phyloP scores from a whole-genome alignment of 192 early-diverging fungal species.

The Entrophospora sp. region DNA sequence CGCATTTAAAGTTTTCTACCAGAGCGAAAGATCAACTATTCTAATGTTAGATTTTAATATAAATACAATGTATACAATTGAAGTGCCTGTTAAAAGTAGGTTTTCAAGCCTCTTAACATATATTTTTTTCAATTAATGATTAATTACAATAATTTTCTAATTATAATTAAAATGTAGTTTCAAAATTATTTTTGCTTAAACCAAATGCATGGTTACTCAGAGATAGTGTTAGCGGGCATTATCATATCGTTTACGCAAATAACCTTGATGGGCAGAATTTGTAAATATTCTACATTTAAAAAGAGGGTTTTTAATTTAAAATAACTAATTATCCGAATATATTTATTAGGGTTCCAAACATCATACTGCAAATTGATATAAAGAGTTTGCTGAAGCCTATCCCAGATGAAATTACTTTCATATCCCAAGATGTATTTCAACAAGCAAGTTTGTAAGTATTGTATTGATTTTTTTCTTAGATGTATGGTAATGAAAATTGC shows the following conservation, averaged over 20 bases:
- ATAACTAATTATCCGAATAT: background rate
- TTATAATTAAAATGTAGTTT: slow-evolving; percentile 13
- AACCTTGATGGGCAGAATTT: background rate
- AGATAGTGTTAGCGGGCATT: slow-evolving; percentile 31
- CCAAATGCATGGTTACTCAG: slow-evolving; percentile 38
- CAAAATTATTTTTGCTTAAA: slow-evolving; percentile 34
- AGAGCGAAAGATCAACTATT: slow-evolving; percentile 36
- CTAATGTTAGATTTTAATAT: slow-evolving; percentile 49
- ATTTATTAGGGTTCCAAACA: background rate
- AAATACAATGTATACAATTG: slow-evolving; percentile 37
- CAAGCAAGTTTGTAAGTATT: background rate
- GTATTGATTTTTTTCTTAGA: background rate
- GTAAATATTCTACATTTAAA: too few species aligned
- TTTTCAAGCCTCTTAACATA: background rate
- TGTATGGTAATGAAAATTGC: background rate
- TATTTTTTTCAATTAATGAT: background rate
- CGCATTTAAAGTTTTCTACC: slow-evolving; percentile 38
- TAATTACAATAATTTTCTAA: background rate
- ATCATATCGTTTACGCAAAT: slow-evolving; percentile 28
- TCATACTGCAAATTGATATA: slow-evolving; percentile 7
- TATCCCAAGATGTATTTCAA: background rate
- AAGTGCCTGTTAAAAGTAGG: slow-evolving; percentile 35
- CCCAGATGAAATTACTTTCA: background rate
- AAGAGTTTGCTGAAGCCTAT: background rate
- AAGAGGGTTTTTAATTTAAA: too few species aligned